phyloP scores from a whole-genome alignment of 192 early-diverging fungal genomes.

The Coemansia sp. region DNA sequence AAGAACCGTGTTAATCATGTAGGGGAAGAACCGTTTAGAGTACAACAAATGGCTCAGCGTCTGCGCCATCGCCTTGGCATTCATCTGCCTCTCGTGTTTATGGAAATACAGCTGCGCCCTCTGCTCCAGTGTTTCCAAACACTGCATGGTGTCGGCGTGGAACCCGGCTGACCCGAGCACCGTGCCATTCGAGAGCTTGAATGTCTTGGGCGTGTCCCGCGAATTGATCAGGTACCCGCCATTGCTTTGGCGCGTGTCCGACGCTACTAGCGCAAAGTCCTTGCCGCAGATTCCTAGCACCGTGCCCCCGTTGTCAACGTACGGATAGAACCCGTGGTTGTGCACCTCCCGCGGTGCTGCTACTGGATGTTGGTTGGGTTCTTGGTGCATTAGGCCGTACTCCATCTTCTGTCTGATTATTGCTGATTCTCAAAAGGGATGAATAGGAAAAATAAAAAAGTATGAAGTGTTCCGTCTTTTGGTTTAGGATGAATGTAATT shows the following conservation, averaged over 20 bases:
- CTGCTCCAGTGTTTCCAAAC: conserved; percentile 82
- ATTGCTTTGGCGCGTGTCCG: conserved; percentile 93
- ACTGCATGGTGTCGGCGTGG: conserved; percentile 83
- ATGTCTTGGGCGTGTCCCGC: conserved; percentile 91
- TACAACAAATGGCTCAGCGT: conserved; percentile 94
- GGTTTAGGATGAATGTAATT: background rate
- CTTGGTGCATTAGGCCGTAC: background rate
- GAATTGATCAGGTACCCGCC: conserved; percentile 90
- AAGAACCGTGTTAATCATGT: conserved; percentile 87
- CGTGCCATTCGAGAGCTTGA: conserved; percentile 78
- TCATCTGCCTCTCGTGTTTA: conserved; percentile 89
- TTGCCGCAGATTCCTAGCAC: conserved; percentile 91
- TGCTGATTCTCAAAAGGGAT: background rate
- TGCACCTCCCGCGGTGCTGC: conserved; percentile 33
- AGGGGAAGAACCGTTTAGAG: conserved; percentile 93
- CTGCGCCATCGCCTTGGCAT: conserved; percentile 84
- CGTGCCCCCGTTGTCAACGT: conserved; percentile 89
- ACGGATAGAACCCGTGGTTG: conserved; percentile 72
- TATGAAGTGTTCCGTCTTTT: background rate
- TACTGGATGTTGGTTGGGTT: background rate
- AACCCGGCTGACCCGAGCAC: conserved; percentile 88
- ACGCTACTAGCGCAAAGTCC: conserved; percentile 92
- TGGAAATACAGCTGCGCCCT: conserved; percentile 92
- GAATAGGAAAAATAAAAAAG: background rate
- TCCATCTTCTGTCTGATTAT: background rate